A percentile compares a stretch with the other conserved stretches of the same genome.
Evolutionary conservation across 78 protist genomes (phyloP).

Genomic region (Corallochytrium limacisporum): DNA sequence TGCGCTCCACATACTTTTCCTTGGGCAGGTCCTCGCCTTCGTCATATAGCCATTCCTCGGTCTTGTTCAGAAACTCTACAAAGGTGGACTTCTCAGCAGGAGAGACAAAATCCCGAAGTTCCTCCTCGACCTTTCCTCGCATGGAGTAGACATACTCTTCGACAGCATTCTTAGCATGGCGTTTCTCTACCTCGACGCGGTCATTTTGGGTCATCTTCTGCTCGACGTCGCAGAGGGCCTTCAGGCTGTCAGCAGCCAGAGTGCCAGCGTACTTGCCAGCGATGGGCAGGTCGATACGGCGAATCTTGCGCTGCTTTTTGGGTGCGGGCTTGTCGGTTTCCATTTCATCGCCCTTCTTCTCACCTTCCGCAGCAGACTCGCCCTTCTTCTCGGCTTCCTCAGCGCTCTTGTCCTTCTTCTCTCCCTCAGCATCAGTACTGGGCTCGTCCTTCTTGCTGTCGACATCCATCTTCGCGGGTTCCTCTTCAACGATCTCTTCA

Average conservation of each 20-base stretch:
- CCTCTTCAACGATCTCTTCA: constrained; percentile 15
- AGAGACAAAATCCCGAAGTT: constrained; percentile 18
- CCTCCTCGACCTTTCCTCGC: constrained; percentile 39
- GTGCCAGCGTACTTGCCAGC: not conserved
- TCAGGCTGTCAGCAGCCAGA: not conserved
- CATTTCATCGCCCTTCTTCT: constrained; percentile 18
- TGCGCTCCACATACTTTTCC: constrained; percentile 38
- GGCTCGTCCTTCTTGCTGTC: not conserved
- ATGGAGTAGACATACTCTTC: constrained; percentile 71
- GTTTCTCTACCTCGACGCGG: constrained; percentile 14
- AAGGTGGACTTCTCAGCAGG: constrained; percentile 21
- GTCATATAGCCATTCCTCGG: constrained; percentile 80
- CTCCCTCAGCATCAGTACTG: constrained; percentile 2
- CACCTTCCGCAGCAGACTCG: constrained; percentile 15
- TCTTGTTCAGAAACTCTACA: not conserved
- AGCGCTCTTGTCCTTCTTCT: not conserved
- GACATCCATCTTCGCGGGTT: not conserved
- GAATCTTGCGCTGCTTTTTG: not conserved
- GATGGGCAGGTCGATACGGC: not conserved
- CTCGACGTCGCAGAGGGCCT: not conserved
- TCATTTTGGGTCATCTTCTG: not conserved
- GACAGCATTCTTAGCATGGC: constrained; percentile 47
- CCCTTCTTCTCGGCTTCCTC: constrained; percentile 20
- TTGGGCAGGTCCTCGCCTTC: constrained; percentile 78
- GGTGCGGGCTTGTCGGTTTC: not conserved